Base-by-base conservation (phyloP, 805 yeast species). In the Saccharomycopsis capsularis region DNA sequence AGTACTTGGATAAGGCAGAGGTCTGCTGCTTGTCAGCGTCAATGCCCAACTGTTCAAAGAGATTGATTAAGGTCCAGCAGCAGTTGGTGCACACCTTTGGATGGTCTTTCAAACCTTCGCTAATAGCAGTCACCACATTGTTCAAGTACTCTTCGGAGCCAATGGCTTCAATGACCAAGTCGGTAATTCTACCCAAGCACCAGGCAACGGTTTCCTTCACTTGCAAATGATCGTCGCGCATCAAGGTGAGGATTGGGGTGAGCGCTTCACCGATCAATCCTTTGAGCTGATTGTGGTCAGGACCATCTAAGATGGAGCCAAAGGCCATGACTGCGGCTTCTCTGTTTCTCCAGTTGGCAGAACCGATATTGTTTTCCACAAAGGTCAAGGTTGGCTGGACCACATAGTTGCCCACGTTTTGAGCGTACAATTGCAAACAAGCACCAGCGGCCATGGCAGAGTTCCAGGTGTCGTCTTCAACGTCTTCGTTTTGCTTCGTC, bases 301-400 rank as follows among this genome's bases (percentile, higher is more conserved):
- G 96, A 19, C 99, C 99, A 59, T 89, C 98, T 59, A 93, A 74
- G 52, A 93, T 87, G 11, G 97, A 89, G 30, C 99, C 99, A 63
- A 93, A 93, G 0, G 99, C 97, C 99, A 93, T 93, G 4, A 93
- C 96, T 1, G 98, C 95, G 23, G 98, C 98, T 68, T 93, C 99
- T 59, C 96, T 82, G 48, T 78, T 68, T 66, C 93, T 79, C 99
- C 99, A 93, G 50, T 72, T 69, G 15, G 67, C 58, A 18, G 76
- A 69, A 2, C 66, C 65, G 47, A 93, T 75, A 61, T 86, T 85
- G 41, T 76, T 72, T 57, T 82, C 90, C 29, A 93, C 96, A 69
- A 89, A 93, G 48, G 73, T 75, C 55, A 93, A 68, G 3, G 95
- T 85, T 38, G 95, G 91, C 55, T 81, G 85, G 40, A 91, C 87